Conservation (phyloP, 768 basidiomycete species). For the Rhodotorula graminis region DNA sequence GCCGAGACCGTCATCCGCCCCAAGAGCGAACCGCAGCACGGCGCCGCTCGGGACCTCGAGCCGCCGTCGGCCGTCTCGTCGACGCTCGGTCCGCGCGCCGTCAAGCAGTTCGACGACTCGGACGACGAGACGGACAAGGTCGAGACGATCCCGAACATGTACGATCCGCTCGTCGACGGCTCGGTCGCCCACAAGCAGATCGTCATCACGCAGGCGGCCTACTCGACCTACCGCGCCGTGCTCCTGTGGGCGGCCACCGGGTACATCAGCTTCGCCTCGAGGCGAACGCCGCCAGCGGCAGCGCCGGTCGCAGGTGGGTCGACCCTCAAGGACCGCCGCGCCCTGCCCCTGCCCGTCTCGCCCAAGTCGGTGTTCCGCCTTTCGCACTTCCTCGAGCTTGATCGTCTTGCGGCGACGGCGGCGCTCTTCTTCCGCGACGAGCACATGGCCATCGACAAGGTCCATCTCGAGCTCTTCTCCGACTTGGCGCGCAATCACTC, state of each 20-base stretch:
- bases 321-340: too few species aligned
- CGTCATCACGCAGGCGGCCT: not conserved
- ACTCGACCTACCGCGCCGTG: slow-evolving; percentile 12
- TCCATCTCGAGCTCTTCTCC: not conserved
- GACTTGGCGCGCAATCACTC: not conserved
- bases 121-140: not conserved
- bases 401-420: not conserved
- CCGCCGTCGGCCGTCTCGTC: not conserved
- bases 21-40: too few species aligned
- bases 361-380: slow-evolving; percentile 5
- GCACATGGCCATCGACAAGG: not conserved
- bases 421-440: not conserved
- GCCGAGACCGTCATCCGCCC: not conserved
- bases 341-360: slow-evolving; percentile 4
- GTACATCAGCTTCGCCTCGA: not conserved
- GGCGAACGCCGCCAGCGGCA: too few species aligned
- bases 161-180: not conserved
- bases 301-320: too few species aligned
- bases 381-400: slow-evolving; percentile 7
- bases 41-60: too few species aligned
- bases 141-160: too few species aligned
- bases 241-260: not conserved
- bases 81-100: not conserved
- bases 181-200: not conserved
- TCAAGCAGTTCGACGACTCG: not conserved